Evolutionary conservation across 202 grass and related monocot species (phyloP).

Genomic region (Digitaria exilis): DNA sequence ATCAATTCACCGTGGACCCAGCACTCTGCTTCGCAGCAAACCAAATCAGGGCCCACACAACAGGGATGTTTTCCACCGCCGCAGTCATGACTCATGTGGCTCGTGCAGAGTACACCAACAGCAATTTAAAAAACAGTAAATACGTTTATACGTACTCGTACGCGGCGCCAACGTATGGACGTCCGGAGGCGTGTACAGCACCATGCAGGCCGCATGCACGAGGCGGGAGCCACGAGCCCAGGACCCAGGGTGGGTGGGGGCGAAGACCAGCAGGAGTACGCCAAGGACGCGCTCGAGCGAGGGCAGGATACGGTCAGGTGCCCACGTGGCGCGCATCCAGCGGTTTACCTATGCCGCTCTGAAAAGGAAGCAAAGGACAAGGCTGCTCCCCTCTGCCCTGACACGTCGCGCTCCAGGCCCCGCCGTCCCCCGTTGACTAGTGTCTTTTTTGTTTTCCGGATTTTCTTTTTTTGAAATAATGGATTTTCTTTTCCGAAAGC

Average conservation of each 20-base stretch:
- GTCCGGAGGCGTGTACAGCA: constrained; percentile 48
- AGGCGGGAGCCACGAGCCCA: constrained; percentile 41
- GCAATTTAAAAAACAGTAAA: not conserved
- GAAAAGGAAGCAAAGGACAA: constrained; percentile 28
- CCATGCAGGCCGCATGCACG: constrained; percentile 52
- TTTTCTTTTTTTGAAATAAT: no score
- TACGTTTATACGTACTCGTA: not conserved
- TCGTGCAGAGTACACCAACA: not conserved
- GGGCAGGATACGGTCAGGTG: constrained; percentile 22
- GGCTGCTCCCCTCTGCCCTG: constrained; percentile 38
- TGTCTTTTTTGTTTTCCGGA: not conserved
- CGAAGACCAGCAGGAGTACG: no score
- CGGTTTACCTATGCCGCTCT: not conserved
- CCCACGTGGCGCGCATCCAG: constrained; percentile 37
- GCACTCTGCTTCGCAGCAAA: not conserved
- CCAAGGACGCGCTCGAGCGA: not conserved
- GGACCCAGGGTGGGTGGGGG: no score
- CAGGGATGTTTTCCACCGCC: not conserved
- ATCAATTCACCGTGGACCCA: constrained; percentile 43
- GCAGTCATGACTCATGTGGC: constrained; percentile 18
- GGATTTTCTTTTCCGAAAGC: not conserved
- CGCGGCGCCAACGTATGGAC: constrained; percentile 4
- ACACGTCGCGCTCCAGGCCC: constrained; percentile 29
- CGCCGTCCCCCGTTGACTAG: constrained; percentile 31
- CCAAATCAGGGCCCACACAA: constrained; percentile 2